Evolutionary conservation across 2,329 filamentous ascomycete species (phyloP).

Genomic region (Fusarium lyarnte): DNA sequence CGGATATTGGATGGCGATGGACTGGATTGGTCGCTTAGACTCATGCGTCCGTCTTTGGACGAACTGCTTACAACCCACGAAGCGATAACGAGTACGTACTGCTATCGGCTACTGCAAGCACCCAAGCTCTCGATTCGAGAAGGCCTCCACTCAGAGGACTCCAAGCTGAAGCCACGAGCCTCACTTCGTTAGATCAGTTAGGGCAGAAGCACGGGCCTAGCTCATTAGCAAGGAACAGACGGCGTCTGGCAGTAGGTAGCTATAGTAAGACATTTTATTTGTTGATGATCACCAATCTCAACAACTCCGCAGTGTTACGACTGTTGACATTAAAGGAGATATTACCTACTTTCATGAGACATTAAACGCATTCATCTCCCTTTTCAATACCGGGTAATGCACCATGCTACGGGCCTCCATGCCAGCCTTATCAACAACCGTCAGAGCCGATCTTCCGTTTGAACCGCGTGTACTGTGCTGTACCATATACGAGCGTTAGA

Average conservation of each 20-base stretch:
- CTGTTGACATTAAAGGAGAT: constrained; percentile 14
- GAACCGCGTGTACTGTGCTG: neutral
- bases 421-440: constrained; percentile 1
- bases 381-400: neutral
- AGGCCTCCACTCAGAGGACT: constrained; percentile 26
- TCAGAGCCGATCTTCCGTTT: neutral
- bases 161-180: constrained; percentile 34
- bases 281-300: constrained; percentile 36
- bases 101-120: neutral
- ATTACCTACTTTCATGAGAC: neutral
- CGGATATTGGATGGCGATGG: constrained; percentile 11
- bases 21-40: constrained; percentile 18
- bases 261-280: constrained; percentile 17
- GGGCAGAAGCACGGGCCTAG: constrained; percentile 34
- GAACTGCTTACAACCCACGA: constrained; percentile 12
- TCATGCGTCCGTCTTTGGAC: constrained; percentile 20
- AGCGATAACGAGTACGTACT: constrained; percentile 35
- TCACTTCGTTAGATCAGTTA: constrained; percentile 33
- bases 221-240: constrained; percentile 32
- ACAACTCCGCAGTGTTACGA: constrained; percentile 14
- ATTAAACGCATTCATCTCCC: constrained; percentile 7
- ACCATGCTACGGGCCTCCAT: neutral
- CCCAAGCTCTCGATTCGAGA: constrained; percentile 4
- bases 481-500: constrained; percentile 10
- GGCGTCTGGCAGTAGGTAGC: neutral